phyloP scores from a whole-genome alignment of 352 stramenopile species.

The Thalassiosira mediterranea region DNA sequence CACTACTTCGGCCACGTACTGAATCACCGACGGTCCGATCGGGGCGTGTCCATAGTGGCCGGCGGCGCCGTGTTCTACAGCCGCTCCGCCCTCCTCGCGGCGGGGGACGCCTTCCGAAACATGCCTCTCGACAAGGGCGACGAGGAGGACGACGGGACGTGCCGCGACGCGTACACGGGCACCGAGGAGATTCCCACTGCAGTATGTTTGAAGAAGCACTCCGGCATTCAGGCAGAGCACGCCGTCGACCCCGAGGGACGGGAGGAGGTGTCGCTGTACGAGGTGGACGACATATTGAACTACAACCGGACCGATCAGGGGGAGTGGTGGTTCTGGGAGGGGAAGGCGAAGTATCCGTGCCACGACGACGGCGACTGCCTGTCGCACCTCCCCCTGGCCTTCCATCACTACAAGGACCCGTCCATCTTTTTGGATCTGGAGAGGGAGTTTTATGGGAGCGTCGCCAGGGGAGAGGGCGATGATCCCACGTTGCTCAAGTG shows the following conservation, averaged over 20 bases:
- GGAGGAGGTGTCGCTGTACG: constrained; percentile 33
- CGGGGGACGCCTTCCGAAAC: constrained; percentile 27
- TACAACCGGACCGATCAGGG: constrained; percentile 50
- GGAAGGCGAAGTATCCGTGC: constrained; percentile 35
- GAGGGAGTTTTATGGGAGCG: constrained; percentile 49
- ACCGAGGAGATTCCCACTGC: constrained; percentile 52
- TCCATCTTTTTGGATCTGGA: constrained; percentile 39
- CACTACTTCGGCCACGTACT: constrained; percentile 60
- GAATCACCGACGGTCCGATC: constrained; percentile 39
- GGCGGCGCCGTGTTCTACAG: constrained; percentile 52
- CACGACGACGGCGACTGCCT: constrained; percentile 49
- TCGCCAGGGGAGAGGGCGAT: constrained; percentile 7
- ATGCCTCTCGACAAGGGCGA: constrained; percentile 51
- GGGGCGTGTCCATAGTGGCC: constrained; percentile 42
- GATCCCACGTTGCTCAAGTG: constrained; percentile 11
- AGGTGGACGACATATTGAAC: constrained; percentile 22
- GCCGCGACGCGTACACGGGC: constrained; percentile 46
- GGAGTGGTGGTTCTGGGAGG: constrained; percentile 55
- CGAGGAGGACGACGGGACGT: constrained; percentile 53
- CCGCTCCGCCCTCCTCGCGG: constrained; percentile 34
- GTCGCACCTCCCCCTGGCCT: constrained; percentile 42
- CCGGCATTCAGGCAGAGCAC: not conserved
- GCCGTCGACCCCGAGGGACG: not conserved
- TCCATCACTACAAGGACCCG: constrained; percentile 46
- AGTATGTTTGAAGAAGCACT: constrained; percentile 44